phyloP scores from a whole-genome alignment of 140 eudicot genomes.

The Stevia rebaudiana region DNA sequence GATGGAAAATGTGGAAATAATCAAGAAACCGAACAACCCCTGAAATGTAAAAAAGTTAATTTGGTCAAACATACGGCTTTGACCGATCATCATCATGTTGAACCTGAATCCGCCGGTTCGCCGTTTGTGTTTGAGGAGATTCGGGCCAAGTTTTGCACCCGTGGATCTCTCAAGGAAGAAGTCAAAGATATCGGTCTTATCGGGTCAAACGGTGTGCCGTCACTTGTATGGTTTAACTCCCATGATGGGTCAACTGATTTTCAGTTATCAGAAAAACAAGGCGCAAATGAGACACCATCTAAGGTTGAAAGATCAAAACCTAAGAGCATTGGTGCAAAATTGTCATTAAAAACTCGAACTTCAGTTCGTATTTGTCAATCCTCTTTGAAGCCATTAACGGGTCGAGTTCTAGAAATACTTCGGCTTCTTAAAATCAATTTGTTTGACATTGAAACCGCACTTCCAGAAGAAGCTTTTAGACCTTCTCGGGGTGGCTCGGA shows the following conservation, averaged over 20 bases:
- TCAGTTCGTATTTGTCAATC: constrained; percentile 47
- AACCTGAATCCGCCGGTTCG: constrained; percentile 35
- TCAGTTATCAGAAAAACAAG: constrained; percentile 26
- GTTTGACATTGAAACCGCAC: constrained; percentile 83
- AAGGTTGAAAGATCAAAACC: constrained; percentile 35
- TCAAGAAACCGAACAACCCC: constrained; percentile 21
- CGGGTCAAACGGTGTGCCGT: constrained; percentile 57
- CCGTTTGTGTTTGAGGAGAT: constrained; percentile 78
- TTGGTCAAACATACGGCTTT: constrained; percentile 26
- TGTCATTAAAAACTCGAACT: constrained; percentile 31
- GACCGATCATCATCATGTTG: neutral
- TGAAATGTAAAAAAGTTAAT: constrained; percentile 22
- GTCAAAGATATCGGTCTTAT: constrained; percentile 75
- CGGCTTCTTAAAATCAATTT: constrained; percentile 63
- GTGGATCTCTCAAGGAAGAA: constrained; percentile 58
- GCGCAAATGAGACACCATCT: constrained; percentile 33
- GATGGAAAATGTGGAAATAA: constrained; percentile 41
- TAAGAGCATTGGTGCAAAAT: constrained; percentile 32
- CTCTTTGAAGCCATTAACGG: constrained; percentile 58
- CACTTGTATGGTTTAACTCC: constrained; percentile 34
- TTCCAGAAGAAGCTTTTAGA: constrained; percentile 71
- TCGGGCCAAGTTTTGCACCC: constrained; percentile 55
- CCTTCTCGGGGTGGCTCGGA: constrained; percentile 45
- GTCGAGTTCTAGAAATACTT: constrained; percentile 56
- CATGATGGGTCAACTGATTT: constrained; percentile 21